phyloP scores from a whole-genome alignment of 2,329 filamentous ascomycete species.

The Penicillium sp. region DNA sequence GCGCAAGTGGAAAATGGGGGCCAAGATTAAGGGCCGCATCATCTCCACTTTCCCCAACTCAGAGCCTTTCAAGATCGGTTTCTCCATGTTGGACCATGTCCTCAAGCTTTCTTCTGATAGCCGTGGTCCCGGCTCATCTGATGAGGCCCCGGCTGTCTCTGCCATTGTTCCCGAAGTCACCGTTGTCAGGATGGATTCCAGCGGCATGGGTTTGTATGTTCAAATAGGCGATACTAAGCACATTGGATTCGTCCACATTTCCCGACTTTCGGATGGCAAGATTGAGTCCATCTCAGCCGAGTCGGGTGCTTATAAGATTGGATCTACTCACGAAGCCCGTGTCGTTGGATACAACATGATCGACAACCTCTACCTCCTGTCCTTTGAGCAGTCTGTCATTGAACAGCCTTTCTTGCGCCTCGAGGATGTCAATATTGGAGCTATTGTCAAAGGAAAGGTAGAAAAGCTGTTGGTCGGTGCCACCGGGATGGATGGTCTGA shows the following conservation, averaged over 20 bases:
- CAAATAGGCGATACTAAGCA: constrained; percentile 66
- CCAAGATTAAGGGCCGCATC: constrained; percentile 81
- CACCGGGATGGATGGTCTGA: constrained; percentile 76
- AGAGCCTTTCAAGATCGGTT: constrained; percentile 79
- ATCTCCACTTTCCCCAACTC: constrained; percentile 83
- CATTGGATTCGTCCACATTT: constrained; percentile 94
- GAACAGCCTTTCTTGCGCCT: constrained; percentile 89
- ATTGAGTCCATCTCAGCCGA: constrained; percentile 78
- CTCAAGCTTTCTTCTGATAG: constrained; percentile 58
- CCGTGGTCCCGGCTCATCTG: constrained; percentile 45
- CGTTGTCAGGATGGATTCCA: constrained; percentile 75
- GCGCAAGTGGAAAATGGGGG: constrained; percentile 78
- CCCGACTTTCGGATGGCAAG: constrained; percentile 85
- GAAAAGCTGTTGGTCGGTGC: constrained; percentile 81
- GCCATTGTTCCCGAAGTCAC: constrained; percentile 76
- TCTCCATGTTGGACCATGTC: constrained; percentile 87
- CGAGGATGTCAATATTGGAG: constrained; percentile 83
- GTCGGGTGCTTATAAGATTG: constrained; percentile 76
- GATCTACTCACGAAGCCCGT: constrained; percentile 76
- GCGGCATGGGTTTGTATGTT: constrained; percentile 77
- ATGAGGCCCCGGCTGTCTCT: constrained; percentile 58
- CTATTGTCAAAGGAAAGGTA: constrained; percentile 77
- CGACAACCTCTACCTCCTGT: constrained; percentile 83
- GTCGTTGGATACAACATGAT: constrained; percentile 84
- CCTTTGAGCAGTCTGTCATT: constrained; percentile 78